A percentile compares a stretch with the other conserved stretches of the same genome.
phyloP scores from a whole-genome alignment of 1,284 basidiomycete species.

The Ustilago loliicola region DNA sequence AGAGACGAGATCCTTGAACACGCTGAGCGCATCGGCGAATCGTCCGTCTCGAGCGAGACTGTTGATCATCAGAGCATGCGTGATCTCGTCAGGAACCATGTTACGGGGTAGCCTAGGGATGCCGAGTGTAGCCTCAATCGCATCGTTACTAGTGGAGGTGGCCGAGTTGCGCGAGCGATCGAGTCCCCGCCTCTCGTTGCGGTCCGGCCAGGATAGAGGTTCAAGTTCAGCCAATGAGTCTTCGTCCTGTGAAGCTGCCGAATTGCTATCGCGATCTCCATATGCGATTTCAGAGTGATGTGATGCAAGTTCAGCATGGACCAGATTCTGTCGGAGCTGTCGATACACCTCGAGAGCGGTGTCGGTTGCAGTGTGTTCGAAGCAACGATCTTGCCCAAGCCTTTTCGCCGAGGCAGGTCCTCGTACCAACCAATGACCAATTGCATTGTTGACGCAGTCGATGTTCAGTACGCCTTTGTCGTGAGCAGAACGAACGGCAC shows the following conservation, averaged over 20 bases:
- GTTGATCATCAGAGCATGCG: constrained; percentile 40
- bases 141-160: background rate
- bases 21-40: constrained; percentile 39
- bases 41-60: constrained; percentile 33
- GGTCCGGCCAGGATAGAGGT: constrained; percentile 29
- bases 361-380: constrained; percentile 1
- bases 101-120: constrained; percentile 16
- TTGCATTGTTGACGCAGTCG: constrained; percentile 39
- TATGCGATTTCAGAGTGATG: constrained; percentile 19
- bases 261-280: background rate
- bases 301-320: constrained; percentile 27
- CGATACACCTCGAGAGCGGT: constrained; percentile 37
- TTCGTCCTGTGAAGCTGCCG: background rate
- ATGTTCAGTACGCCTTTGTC: constrained; percentile 18
- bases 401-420: constrained; percentile 9
- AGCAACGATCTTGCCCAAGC: too few species aligned
- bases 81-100: constrained; percentile 34
- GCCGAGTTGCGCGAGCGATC: background rate
- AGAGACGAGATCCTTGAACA: constrained; percentile 46
- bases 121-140: constrained; percentile 18
- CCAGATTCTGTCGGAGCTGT: constrained; percentile 40
- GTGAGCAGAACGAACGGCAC: constrained; percentile 12
- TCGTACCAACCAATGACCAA: constrained; percentile 25
- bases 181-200: background rate
- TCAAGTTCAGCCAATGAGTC: background rate